Evolutionary conservation across 1,139 yeast genomes (phyloP), one percentile per base, ranked within the genome.

Genomic region (Candida frijolesensis): DNA sequence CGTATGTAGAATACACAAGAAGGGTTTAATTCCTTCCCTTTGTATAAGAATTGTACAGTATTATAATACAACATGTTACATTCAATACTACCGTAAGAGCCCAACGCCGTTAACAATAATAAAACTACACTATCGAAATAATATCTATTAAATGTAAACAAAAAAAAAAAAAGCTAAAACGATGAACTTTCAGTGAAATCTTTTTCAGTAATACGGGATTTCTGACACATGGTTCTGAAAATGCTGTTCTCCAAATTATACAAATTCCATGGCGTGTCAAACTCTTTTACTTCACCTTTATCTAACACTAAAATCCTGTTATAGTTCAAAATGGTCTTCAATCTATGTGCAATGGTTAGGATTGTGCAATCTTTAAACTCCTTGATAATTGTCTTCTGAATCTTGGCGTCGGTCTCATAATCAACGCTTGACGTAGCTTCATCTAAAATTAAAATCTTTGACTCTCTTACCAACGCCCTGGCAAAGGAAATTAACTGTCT

Each of bases 401-500:
- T 79, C 57, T 70, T 76, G 15, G 76, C 63, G 59, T 80, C 84
- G 3, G 85, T 80, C 58, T 77, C 82, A 57, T 78, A 80, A 62
- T 80, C 84, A 45, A 80, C 84, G 22, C 82, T 76, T 1, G 83
- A 77, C 0, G 85, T 80, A 19, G 84, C 84, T 64, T 80, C 84
- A 60, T 80, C 84, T 53, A 80, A 64, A 53, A 80, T 74, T 52
- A 80, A 70, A 49, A 80, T 77, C 63, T 76, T 78, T 18, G 80
- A 67, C 49, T 76, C 70, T 44, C 82, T 68, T 19, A 80, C 80
- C 59, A 80, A 70, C 1, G 84, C 81, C 52, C 85, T 66, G 18
- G 83, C 79, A 54, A 80, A 72, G 3, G 84, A 80, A 52, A 80
- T 65, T 52, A 80, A 71, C 61, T 80, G 85, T 49, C 82, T 68